Evolutionary conservation across 306 rosid species (phyloP).

Genomic region (Acacia acuminata): DNA sequence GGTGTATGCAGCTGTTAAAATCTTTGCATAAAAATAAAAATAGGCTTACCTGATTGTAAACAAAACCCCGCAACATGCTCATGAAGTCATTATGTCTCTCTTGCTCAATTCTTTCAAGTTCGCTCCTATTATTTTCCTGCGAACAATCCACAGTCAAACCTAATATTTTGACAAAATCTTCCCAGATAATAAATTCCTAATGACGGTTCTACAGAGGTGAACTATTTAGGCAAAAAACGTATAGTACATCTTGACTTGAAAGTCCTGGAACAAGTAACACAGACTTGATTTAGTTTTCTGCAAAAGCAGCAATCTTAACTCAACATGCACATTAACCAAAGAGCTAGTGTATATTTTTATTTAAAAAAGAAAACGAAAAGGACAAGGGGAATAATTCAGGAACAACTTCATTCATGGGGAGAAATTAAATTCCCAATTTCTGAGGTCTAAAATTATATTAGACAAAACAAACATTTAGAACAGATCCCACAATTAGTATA

Average conservation of each 20-base stretch:
- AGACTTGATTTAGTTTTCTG: background rate
- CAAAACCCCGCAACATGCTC: slow-evolving; percentile 11
- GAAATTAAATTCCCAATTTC: background rate
- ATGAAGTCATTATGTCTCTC: slow-evolving; percentile 21
- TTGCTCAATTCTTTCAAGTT: slow-evolving; percentile 23
- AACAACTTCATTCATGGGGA: background rate
- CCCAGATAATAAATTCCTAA: background rate
- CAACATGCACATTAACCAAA: background rate
- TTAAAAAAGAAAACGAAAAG: too few relatives aligned
- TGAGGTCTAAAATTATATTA: background rate
- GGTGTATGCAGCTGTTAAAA: background rate
- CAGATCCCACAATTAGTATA: background rate
- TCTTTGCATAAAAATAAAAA: background rate
- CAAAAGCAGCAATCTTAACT: background rate
- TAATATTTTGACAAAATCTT: background rate
- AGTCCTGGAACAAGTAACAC: background rate
- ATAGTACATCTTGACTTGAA: background rate
- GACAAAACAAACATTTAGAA: slow-evolving; percentile 13
- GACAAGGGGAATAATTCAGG: background rate
- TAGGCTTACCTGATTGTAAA: slow-evolving; percentile 22
- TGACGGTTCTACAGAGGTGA: background rate
- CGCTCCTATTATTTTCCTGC: slow-evolving; percentile 29
- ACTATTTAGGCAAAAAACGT: background rate
- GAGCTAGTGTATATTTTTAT: background rate
- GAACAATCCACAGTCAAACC: background rate